A percentile compares a stretch with the other conserved stretches of the same genome.
These are phyloP conservation scores for Termitomyces sp. DNA, from an alignment of 768 basidiomycete genomes.

Conservation along the genomic window DNA sequence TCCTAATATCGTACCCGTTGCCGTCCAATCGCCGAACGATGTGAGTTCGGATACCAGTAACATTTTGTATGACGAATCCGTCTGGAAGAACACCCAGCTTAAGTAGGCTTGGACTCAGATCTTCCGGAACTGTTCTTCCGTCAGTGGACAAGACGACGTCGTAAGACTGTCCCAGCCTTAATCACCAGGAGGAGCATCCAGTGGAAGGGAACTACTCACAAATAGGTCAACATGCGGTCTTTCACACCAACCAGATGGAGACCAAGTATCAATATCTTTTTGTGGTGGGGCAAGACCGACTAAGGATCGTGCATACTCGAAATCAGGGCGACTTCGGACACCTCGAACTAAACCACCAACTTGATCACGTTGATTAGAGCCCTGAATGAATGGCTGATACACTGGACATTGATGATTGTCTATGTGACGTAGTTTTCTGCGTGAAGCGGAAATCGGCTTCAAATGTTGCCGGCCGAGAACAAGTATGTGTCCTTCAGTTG, in stretches of 20 bases:
- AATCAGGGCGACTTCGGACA: slow-evolving; percentile 68
- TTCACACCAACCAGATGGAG: slow-evolving; percentile 71
- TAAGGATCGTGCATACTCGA: slow-evolving; percentile 79
- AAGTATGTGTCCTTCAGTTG: slow-evolving; percentile 93
- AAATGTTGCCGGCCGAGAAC: slow-evolving; percentile 54
- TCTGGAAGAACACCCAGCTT: slow-evolving; percentile 62
- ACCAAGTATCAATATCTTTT: slow-evolving; percentile 57
- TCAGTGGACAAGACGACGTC: slow-evolving; percentile 75
- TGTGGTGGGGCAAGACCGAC: slow-evolving; percentile 49
- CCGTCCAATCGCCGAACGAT: slow-evolving; percentile 80
- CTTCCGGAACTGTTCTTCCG: slow-evolving; percentile 55
- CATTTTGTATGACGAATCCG: slow-evolving; percentile 74
- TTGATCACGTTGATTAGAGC: slow-evolving; percentile 25
- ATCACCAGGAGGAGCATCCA: neutral
- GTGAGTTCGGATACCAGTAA: slow-evolving; percentile 74
- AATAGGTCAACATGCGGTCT: slow-evolving; percentile 63
- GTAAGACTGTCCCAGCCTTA: slow-evolving; percentile 51
- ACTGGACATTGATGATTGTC: slow-evolving; percentile 73
- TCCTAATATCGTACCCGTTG: slow-evolving; percentile 82
- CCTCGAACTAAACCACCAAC: slow-evolving; percentile 55
- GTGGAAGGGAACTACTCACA: slow-evolving; percentile 39
- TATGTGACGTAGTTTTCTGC: slow-evolving; percentile 56
- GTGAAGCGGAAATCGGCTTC: slow-evolving; percentile 52
- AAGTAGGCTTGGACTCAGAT: slow-evolving; percentile 59
- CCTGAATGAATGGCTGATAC: slow-evolving; percentile 47